Conservation (phyloP, 129 eudicot species). For the Saposhnikovia divaricata region DNA sequence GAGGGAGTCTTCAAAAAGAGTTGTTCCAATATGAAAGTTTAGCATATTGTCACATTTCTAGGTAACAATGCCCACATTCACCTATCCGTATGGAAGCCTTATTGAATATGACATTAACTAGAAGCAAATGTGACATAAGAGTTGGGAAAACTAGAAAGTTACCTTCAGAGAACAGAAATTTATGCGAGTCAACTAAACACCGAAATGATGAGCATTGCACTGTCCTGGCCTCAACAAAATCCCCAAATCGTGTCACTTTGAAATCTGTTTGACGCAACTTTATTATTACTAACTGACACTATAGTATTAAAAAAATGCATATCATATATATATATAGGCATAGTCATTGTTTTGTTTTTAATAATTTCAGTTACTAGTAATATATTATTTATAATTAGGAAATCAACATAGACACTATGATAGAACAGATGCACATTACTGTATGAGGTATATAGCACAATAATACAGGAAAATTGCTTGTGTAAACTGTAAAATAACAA, state of each 20-base stretch:
- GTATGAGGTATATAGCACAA: background rate
- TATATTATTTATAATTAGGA: background rate
- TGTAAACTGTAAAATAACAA: background rate
- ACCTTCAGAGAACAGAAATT: conserved; percentile 41
- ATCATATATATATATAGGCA: background rate
- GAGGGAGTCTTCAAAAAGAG: background rate
- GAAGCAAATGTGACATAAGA: conserved; percentile 2
- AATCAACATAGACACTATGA: background rate
- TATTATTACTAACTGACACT: background rate
- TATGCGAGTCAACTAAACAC: conserved; percentile 38
- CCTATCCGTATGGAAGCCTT: background rate
- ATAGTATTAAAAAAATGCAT: background rate
- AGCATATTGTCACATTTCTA: background rate
- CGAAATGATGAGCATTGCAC: conserved; percentile 54
- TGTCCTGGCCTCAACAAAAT: conserved; percentile 62
- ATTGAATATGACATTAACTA: background rate
- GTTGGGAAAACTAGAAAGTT: conserved; percentile 16
- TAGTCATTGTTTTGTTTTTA: background rate
- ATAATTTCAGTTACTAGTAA: background rate
- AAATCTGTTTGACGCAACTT: conserved; percentile 44
- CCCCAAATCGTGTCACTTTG: conserved; percentile 52
- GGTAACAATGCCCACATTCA: background rate
- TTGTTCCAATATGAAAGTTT: background rate
- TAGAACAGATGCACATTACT: background rate
- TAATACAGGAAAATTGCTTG: background rate